phyloP scores from a whole-genome alignment of 2,329 filamentous ascomycete genomes.

The Calonectria pseudoreteaudii region DNA sequence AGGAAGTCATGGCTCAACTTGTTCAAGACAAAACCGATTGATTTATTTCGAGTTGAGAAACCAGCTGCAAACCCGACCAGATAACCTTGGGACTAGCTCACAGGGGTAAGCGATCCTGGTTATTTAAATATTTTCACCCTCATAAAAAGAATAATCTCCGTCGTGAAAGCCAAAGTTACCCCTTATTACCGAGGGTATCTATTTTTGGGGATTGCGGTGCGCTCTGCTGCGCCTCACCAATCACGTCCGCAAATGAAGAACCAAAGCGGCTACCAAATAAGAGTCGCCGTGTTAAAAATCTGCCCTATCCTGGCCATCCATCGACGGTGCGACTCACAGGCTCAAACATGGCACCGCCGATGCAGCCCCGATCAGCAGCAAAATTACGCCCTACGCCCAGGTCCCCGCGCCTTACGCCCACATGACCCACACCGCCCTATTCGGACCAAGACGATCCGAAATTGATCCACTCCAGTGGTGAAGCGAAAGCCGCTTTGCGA shows the following conservation, averaged over 20 bases:
- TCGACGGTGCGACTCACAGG: background rate
- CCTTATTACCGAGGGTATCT: background rate
- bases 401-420: background rate
- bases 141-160: background rate
- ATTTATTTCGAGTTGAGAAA: background rate
- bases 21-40: background rate
- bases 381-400: background rate
- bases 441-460: background rate
- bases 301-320: background rate
- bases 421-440: background rate
- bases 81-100: background rate
- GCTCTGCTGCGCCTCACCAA: background rate
- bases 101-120: background rate
- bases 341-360: background rate
- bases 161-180: background rate
- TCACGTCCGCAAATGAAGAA: background rate
- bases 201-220: no score
- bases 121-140: background rate
- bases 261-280: background rate
- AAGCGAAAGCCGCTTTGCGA: background rate
- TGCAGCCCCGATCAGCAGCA: background rate
- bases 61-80: background rate
- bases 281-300: background rate
- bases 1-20: background rate
- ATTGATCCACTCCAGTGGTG: background rate